Evolutionary conservation across 2,329 filamentous ascomycete genomes (phyloP).

Genomic region (Pseudovirgaria hyperparasitica): DNA sequence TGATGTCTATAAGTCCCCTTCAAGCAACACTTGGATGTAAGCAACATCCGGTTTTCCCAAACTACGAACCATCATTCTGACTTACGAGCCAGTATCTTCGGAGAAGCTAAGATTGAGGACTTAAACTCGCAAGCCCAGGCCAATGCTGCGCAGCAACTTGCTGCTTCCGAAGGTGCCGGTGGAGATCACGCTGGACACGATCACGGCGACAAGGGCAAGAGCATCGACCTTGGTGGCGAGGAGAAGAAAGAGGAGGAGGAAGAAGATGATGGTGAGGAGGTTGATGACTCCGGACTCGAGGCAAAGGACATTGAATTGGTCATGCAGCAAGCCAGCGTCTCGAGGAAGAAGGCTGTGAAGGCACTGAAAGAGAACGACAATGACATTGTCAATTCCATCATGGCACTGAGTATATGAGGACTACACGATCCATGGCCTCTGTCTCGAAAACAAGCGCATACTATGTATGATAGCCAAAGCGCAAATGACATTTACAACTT

Average conservation of each 20-base stretch:
- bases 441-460: too few species aligned
- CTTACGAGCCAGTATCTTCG: conserved; percentile 69
- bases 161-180: conserved; percentile 53
- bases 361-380: conserved; percentile 98
- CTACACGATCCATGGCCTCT: too few species aligned
- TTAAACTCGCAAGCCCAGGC: conserved; percentile 97
- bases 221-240: conserved; percentile 42
- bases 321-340: conserved; percentile 95
- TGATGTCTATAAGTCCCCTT: conserved; percentile 98
- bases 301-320: conserved; percentile 99
- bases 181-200: conserved; percentile 59
- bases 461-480: too few species aligned
- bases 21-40: conserved; percentile 99
- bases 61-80: conserved; percentile 9
- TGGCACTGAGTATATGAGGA: conserved; percentile 72
- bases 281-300: conserved; percentile 87
- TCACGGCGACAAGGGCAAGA: conserved; percentile 62
- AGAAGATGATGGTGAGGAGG: conserved; percentile 90
- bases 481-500: too few species aligned
- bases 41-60: conserved; percentile 23
- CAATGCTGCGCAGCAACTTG: conserved; percentile 89
- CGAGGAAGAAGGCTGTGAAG: conserved; percentile 97
- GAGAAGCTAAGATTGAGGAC: conserved; percentile 99
- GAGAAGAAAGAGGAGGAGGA: conserved; percentile 61
- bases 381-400: conserved; percentile 99